A percentile compares a stretch with the other conserved stretches of the same genome.
Evolutionary conservation across 352 stramenopile species (phyloP).

Genomic region (Pythium aphanidermatum): DNA sequence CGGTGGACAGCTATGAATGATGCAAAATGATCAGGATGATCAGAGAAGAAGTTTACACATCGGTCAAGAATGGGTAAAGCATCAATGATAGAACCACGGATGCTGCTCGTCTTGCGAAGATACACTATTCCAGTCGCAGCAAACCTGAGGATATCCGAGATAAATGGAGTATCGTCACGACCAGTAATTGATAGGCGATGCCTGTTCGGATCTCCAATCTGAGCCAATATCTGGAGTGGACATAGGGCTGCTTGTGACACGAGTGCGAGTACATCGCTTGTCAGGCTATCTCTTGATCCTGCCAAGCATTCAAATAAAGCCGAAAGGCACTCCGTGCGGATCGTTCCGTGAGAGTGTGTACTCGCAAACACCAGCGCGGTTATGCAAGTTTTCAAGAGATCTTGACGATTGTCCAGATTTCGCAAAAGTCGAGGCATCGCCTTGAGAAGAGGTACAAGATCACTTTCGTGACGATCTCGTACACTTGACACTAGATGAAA

Average conservation of each 20-base stretch:
- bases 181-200: constrained; percentile 11
- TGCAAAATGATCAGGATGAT: constrained; percentile 10
- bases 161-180: constrained; percentile 11
- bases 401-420: background rate
- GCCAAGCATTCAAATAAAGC: constrained; percentile 14
- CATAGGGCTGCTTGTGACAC: constrained; percentile 13
- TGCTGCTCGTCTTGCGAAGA: constrained; percentile 1
- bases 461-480: constrained; percentile 16
- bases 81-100: constrained; percentile 7
- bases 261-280: background rate
- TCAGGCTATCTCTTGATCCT: background rate
- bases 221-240: constrained; percentile 14
- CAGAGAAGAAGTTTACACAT: constrained; percentile 14
- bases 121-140: constrained; percentile 17
- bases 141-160: constrained; percentile 12
- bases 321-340: constrained; percentile 11
- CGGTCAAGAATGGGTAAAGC: constrained; percentile 14
- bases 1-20: constrained; percentile 14
- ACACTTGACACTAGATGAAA: constrained; percentile 17
- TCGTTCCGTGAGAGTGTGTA: constrained; percentile 9
- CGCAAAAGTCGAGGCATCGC: constrained; percentile 17
- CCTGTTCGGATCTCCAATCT: constrained; percentile 16
- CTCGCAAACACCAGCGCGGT: constrained; percentile 13
- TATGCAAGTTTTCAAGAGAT: constrained; percentile 6
- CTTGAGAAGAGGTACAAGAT: constrained; percentile 14